Percentiles rank a stretch among this genome's conserved stretches.
Evolutionary conservation across 2,329 filamentous ascomycete species (phyloP).

Genomic region (Aspergillus latus): DNA sequence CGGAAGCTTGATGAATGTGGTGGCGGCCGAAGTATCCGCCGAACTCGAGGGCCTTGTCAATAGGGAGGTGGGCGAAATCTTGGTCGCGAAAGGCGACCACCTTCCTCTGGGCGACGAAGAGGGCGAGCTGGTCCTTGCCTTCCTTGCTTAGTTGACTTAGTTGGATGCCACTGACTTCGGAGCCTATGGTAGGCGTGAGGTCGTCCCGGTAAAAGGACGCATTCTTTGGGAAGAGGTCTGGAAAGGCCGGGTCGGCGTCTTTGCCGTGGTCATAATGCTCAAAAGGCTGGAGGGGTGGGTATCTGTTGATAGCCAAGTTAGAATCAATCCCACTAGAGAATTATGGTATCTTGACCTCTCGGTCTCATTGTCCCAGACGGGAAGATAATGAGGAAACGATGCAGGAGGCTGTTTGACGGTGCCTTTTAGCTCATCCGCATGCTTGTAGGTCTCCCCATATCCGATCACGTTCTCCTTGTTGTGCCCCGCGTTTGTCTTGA

Average conservation of each 20-base stretch:
- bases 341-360: constrained; percentile 26
- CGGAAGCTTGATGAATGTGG: constrained; percentile 78
- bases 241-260: constrained; percentile 68
- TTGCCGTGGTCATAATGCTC: constrained; percentile 74
- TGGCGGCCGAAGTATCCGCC: constrained; percentile 76
- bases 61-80: constrained; percentile 69
- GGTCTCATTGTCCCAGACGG: constrained; percentile 65
- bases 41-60: constrained; percentile 66
- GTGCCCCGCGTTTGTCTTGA: constrained; percentile 33
- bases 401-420: constrained; percentile 55
- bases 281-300: constrained; percentile 65
- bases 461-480: constrained; percentile 41
- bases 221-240: constrained; percentile 61
- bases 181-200: constrained; percentile 71
- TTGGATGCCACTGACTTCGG: constrained; percentile 70
- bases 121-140: constrained; percentile 73
- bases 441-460: constrained; percentile 37
- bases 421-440: constrained; percentile 55
- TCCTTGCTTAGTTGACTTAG: constrained; percentile 65
- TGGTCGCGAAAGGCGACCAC: constrained; percentile 77
- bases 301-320: constrained; percentile 43
- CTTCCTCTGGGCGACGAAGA: constrained; percentile 53
- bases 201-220: constrained; percentile 51
- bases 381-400: constrained; percentile 71
- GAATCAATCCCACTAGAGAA: neutral